Percentiles rank a stretch among this genome's conserved stretches.
Conservation (phyloP, 495 filamentous ascomycete genomes). For the Aspergillus sclerotiicarbonarius region DNA sequence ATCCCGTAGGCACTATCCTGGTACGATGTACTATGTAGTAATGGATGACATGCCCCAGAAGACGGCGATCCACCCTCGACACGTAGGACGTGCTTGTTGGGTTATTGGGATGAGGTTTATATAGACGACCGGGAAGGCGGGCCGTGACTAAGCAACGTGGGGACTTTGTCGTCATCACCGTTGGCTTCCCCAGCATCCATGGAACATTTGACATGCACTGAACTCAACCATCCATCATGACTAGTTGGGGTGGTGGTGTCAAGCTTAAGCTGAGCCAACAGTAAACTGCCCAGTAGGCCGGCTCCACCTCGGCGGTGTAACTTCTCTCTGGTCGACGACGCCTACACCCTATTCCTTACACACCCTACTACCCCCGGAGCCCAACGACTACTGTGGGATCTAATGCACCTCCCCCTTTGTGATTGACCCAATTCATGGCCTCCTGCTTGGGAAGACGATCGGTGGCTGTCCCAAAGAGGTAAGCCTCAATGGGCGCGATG, state of each 20-base stretch:
- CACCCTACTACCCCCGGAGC: not conserved
- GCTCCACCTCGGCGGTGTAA: not conserved
- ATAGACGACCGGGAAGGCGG: not conserved
- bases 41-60: too few relatives aligned
- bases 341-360: too few relatives aligned
- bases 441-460: not conserved
- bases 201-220: too few relatives aligned
- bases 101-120: too few relatives aligned
- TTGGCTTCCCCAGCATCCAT: too few relatives aligned
- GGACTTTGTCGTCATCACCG: not conserved
- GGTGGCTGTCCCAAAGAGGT: not conserved
- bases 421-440: not conserved
- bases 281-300: not conserved
- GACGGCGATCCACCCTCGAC: too few relatives aligned
- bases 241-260: not conserved
- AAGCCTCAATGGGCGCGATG: not conserved
- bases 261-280: slow-evolving; percentile 1
- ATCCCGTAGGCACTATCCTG: too few relatives aligned
- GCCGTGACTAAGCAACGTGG: slow-evolving; percentile 5
- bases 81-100: too few relatives aligned
- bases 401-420: not conserved
- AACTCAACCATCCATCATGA: too few relatives aligned
- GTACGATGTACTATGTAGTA: too few relatives aligned
- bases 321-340: not conserved
- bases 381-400: not conserved